phyloP scores from a whole-genome alignment of 306 rosid genomes.

The Rosa lucieae region DNA sequence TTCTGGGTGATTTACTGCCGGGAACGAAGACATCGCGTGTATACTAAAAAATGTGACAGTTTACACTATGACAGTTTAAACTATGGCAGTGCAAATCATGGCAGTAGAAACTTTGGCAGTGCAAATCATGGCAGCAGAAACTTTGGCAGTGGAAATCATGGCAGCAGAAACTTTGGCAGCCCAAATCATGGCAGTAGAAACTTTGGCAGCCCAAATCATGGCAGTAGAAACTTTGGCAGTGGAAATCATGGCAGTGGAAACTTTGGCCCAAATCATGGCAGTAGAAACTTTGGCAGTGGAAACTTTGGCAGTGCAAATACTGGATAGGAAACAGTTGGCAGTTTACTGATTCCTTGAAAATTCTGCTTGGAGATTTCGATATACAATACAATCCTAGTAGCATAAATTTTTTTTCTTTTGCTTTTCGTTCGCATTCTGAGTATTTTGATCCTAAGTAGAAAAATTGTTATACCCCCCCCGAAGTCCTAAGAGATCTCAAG shows the following conservation, averaged over 20 bases:
- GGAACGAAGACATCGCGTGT: conserved; percentile 62
- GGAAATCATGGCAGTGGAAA: not conserved
- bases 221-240: not conserved
- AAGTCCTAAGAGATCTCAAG: not conserved
- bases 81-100: not conserved
- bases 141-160: not conserved
- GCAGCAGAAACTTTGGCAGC: no score
- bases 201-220: no score
- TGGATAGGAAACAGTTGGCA: not conserved
- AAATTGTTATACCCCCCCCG: not conserved
- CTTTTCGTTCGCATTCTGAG: not conserved
- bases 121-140: not conserved
- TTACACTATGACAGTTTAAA: not conserved
- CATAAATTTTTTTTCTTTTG: not conserved
- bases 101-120: not conserved
- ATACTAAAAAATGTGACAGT: conserved; percentile 45
- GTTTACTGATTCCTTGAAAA: not conserved
- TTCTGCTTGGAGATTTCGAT: not conserved
- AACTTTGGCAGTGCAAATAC: not conserved
- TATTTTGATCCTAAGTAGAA: not conserved
- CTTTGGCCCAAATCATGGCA: not conserved
- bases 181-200: no score
- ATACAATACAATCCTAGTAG: not conserved
- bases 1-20: conserved; percentile 68
- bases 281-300: not conserved